Evolutionary conservation across 2,329 filamentous ascomycete genomes (phyloP), one percentile per base, ranked within the genome.

Genomic region (Neonectria punicea): DNA sequence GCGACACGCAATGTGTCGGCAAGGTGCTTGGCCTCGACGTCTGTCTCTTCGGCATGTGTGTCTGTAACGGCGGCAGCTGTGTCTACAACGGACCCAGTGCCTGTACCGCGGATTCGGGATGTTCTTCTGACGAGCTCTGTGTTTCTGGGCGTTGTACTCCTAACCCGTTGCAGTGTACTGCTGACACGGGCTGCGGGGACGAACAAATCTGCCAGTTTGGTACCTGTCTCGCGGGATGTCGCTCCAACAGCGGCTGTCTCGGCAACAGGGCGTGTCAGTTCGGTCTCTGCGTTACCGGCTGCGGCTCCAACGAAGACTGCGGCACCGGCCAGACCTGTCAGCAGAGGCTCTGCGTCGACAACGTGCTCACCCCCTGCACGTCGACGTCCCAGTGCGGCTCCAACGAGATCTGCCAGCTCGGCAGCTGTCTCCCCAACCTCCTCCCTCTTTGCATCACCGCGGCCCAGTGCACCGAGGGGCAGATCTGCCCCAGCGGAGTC

Each of bases 181-280:
- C 50, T 10, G 57, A 60, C 50, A 47, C 36, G 34, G 25, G 41
- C 7, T 67, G 64, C 22, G 20, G 16, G 2, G 22, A 41, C 10
- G 34, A 36, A 8, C 16, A 53, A 13, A 63, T 63, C 25, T 66
- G 63, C 36, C 63, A 66, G 55, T 63, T 66, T 10, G 63, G 63
- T 11, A 47, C 20, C 18, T 66, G 60, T n/a, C 13, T 63, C 28
- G 36, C 61, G 5, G 61, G 61, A 6, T 63, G 61, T 41, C 61
- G 61, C 7, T 51, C 61, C 5, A 65, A 54, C 30, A 34, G 22
- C 3, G 43, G 49, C 20, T 68, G 67, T 46, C 11, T 11, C 5
- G n/a, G 14, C 4, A 44, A 8, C 11, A 20, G 55, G 6, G 58
- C 58, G 34, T 65, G 62, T 30, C 57, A 61, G 46, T 46, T 65